Base-by-base conservation (phyloP, 208 protist genomes). In the Trypanosoma platydactyli region DNA sequence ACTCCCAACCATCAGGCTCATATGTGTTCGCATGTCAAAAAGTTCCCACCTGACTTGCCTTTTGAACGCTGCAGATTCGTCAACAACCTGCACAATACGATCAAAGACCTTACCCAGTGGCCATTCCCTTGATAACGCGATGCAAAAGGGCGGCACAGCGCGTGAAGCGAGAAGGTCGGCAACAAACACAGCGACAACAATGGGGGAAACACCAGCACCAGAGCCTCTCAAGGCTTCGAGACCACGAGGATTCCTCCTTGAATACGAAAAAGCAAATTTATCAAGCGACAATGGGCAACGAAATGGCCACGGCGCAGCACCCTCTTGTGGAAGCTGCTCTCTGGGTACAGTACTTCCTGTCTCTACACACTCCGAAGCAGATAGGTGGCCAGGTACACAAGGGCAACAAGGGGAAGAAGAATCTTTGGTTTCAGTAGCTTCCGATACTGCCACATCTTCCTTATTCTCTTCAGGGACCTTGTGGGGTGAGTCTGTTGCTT, bases 81-180 rank as follows among this genome's bases (percentile, higher is more conserved):
- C 41, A 42, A 73, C 80, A 64, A 79, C 64, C 45, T 83, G 77
- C 51, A 51, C 51, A 49, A 82, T 38, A 6, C 68, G 74, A n/a
- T 83, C 73, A 24, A 77, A 50, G 22, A 81, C 61, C 16, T 76
- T 77, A 7, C 75, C 76, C 1, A 76, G 18, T 1, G 78, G 75
- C 83, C 85, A 90, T 7, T 71, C 71, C 20, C 48, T 60, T 12
- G 71, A 53, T 5, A 94, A 52, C 27, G 73, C 84, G 7, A 89
- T 58, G 56, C 68, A 83, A 50, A 88, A 79, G 13, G 82, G 79
- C 15, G 63, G 52, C 24, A 84, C 64, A 1, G 44, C 22, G 41
- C 45, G 29, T 16, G 46, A 35, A 5, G 64, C 33, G 51, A 76
- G 46, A 20, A 41, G 41, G 42, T 84, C 82, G 45, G 62, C 68